Conservation (phyloP, 2,329 filamentous ascomycete species). For the Pseudogymnoascus sp. region DNA sequence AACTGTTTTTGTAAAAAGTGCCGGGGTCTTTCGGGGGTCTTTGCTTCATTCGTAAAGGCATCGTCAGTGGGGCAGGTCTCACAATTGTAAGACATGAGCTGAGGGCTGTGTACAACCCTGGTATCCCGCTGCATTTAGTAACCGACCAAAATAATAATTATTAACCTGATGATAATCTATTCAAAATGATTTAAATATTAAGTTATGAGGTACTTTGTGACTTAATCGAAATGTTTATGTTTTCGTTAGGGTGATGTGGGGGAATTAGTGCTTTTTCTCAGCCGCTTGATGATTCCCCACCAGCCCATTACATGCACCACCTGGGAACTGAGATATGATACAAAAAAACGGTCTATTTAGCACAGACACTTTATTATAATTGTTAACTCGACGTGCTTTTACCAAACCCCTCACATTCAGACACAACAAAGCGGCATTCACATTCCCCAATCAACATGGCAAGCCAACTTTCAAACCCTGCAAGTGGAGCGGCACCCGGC, state of each 20-base stretch:
- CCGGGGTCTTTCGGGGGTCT: background rate
- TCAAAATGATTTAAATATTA: background rate
- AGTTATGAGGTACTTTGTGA: background rate
- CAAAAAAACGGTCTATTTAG: background rate
- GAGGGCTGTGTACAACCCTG: background rate
- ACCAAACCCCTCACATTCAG: background rate
- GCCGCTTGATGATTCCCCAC: background rate
- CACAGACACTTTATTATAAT: background rate
- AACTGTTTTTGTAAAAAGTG: background rate
- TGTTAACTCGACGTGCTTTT: background rate
- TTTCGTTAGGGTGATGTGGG: background rate
- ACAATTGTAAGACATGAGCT: background rate
- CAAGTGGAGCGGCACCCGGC: slow-evolving; percentile 11
- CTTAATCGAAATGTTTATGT: background rate
- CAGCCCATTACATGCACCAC: background rate
- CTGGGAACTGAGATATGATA: background rate
- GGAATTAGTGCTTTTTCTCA: background rate
- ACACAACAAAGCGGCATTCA: background rate
- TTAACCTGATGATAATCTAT: background rate
- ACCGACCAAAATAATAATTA: background rate
- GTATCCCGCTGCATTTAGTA: background rate
- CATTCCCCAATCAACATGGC: slow-evolving; percentile 10
- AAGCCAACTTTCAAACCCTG: slow-evolving; percentile 9
- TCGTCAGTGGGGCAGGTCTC: background rate
- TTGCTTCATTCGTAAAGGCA: background rate